Percentiles rank a stretch among this genome's conserved stretches.
Evolutionary conservation across 2,329 filamentous ascomycete species (phyloP).

Genomic region (Colletotrichum sp.): DNA sequence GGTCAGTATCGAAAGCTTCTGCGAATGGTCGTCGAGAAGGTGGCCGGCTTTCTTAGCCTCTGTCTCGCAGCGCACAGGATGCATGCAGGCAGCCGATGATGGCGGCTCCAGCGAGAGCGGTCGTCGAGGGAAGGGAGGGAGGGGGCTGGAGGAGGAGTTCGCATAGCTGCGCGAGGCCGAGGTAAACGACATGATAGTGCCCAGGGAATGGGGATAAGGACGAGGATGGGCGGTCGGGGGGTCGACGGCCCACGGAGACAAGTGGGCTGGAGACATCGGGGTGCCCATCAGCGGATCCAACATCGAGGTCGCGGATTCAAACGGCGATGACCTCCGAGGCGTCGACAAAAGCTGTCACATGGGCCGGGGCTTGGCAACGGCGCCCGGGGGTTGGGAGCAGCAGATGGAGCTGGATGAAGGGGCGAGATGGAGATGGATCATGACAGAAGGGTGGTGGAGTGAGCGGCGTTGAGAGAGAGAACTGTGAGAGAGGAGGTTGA

Average conservation of each 20-base stretch:
- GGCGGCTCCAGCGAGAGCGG: neutral
- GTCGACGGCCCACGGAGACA: neutral
- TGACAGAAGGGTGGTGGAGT: neutral
- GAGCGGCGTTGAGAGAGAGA: neutral
- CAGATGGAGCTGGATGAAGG: neutral
- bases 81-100: conserved; percentile 6
- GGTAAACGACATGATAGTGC: neutral
- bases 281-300: neutral
- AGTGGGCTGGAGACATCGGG: neutral
- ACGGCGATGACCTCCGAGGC: neutral
- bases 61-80: neutral
- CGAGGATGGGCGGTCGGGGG: neutral
- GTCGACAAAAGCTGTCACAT: neutral
- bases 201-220: neutral
- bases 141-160: neutral
- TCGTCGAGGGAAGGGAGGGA: neutral
- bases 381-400: neutral
- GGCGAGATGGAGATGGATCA: neutral
- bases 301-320: neutral
- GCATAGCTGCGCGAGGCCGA: neutral
- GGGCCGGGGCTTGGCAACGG: conserved; percentile 12
- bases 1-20: neutral
- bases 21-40: neutral
- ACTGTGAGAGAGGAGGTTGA: neutral
- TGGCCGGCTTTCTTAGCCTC: neutral